phyloP scores from a whole-genome alignment of 768 basidiomycete species.

The Lentinula raphanica region DNA sequence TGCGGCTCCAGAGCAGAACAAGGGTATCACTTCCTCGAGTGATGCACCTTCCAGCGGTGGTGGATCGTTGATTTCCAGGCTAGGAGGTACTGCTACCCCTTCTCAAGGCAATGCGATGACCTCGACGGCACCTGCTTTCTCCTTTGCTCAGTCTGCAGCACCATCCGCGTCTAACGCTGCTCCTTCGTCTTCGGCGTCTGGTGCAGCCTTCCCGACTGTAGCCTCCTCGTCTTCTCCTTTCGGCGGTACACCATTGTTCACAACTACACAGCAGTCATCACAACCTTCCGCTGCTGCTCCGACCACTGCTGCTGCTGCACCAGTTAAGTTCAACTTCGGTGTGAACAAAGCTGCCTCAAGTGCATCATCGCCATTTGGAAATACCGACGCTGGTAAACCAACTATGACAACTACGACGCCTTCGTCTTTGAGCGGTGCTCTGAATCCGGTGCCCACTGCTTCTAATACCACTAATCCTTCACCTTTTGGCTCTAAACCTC shows the following conservation, averaged over 20 bases:
- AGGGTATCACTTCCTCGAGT: neutral
- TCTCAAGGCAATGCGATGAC: slow-evolving; percentile 12
- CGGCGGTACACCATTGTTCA: slow-evolving; percentile 9
- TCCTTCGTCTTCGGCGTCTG: neutral
- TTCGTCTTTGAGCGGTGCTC: slow-evolving; percentile 17
- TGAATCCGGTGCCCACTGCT: slow-evolving; percentile 13
- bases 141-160: slow-evolving; percentile 11
- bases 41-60: slow-evolving; percentile 14
- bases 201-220: slow-evolving; percentile 14
- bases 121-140: slow-evolving; percentile 14
- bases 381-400: neutral
- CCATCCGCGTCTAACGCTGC: slow-evolving; percentile 11
- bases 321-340: slow-evolving; percentile 35
- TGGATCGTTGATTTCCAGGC: slow-evolving; percentile 4
- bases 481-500: neutral
- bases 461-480: neutral
- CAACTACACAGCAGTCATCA: slow-evolving; percentile 15
- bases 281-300: slow-evolving; percentile 13
- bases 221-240: neutral
- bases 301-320: slow-evolving; percentile 16
- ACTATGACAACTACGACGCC: slow-evolving; percentile 12
- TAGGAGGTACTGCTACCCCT: slow-evolving; percentile 4
- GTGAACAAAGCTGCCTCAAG: slow-evolving; percentile 3
- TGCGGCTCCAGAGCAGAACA: slow-evolving; percentile 11
- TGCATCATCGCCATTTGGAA: neutral